phyloP scores from a whole-genome alignment of 192 early-diverging fungal species.

The Linnemannia zychae region DNA sequence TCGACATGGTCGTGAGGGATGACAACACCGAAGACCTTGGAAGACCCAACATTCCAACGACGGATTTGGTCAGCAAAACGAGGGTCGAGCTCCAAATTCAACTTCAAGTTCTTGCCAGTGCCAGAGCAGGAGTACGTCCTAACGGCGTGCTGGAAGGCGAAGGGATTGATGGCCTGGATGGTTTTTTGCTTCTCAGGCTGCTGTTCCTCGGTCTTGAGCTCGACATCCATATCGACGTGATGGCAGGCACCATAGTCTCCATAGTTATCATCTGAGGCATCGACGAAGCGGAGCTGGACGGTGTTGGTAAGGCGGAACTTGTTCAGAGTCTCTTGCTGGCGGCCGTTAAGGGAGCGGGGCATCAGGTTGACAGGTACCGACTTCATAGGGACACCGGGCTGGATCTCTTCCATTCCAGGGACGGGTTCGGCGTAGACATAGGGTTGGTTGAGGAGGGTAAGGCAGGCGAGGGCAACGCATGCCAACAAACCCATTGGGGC shows the following conservation, averaged over 20 bases:
- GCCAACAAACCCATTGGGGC: slow-evolving; percentile 7
- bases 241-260: slow-evolving; percentile 23
- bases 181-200: slow-evolving; percentile 13
- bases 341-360: slow-evolving; percentile 9
- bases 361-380: slow-evolving; percentile 26
- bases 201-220: slow-evolving; percentile 28
- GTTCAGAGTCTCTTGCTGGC: slow-evolving; percentile 1
- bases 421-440: background rate
- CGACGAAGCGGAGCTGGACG: slow-evolving; percentile 38
- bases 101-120: slow-evolving; percentile 9
- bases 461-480: slow-evolving; percentile 23
- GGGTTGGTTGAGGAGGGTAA: slow-evolving; percentile 10
- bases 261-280: slow-evolving; percentile 8
- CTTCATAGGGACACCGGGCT: slow-evolving; percentile 34
- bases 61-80: slow-evolving; percentile 22
- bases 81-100: slow-evolving; percentile 27
- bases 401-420: background rate
- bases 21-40: slow-evolving; percentile 19
- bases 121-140: slow-evolving; percentile 23
- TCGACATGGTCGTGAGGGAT: slow-evolving; percentile 49
- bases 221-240: slow-evolving; percentile 44
- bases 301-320: slow-evolving; percentile 26
- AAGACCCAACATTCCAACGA: slow-evolving; percentile 26
- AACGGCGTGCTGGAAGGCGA: slow-evolving; percentile 43
- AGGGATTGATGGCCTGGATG: slow-evolving; percentile 40